phyloP scores from a whole-genome alignment of 2,329 filamentous ascomycete species.

The Colletotrichum melonis region DNA sequence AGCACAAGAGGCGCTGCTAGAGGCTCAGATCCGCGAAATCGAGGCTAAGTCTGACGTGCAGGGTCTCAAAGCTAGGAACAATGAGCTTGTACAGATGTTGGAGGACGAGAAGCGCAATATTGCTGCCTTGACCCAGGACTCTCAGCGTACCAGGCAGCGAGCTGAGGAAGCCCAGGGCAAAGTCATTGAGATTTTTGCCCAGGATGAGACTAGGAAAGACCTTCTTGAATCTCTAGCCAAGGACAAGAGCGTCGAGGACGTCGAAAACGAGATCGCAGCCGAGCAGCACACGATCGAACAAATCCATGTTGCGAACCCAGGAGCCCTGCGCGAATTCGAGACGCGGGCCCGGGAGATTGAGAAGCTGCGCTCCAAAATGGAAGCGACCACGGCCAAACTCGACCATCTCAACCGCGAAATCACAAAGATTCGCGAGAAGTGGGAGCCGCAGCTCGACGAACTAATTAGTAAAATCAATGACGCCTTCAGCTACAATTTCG shows the following conservation, averaged over 20 bases:
- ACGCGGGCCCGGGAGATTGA: conserved; percentile 77
- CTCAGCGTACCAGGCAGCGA: conserved; percentile 48
- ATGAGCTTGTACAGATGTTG: conserved; percentile 65
- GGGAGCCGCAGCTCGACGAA: conserved; percentile 86
- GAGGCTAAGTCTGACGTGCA: conserved; percentile 87
- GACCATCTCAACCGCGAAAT: conserved; percentile 69
- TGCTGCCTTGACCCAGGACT: conserved; percentile 49
- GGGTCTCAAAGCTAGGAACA: conserved; percentile 74
- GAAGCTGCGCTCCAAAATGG: conserved; percentile 67
- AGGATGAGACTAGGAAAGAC: conserved; percentile 50
- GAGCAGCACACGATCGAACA: conserved; percentile 82
- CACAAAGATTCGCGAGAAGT: conserved; percentile 72
- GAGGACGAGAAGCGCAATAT: conserved; percentile 57
- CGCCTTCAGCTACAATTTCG: conserved; percentile 93
- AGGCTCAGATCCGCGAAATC: conserved; percentile 76
- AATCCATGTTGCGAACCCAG: conserved; percentile 81
- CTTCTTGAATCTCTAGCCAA: conserved; percentile 57
- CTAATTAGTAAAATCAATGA: conserved; percentile 86
- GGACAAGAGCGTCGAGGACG: conserved; percentile 67
- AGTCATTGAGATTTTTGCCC: conserved; percentile 53
- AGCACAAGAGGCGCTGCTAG: conserved; percentile 72
- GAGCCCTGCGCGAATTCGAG: conserved; percentile 82
- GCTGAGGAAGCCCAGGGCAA: conserved; percentile 49
- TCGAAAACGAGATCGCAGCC: conserved; percentile 79
- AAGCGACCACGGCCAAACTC: conserved; percentile 65